Percentiles rank a stretch among this genome's conserved stretches.
These are phyloP conservation scores for Nemania abortiva DNA, from an alignment of 2,329 filamentous ascomycete genomes.

Conservation along the genomic window DNA sequence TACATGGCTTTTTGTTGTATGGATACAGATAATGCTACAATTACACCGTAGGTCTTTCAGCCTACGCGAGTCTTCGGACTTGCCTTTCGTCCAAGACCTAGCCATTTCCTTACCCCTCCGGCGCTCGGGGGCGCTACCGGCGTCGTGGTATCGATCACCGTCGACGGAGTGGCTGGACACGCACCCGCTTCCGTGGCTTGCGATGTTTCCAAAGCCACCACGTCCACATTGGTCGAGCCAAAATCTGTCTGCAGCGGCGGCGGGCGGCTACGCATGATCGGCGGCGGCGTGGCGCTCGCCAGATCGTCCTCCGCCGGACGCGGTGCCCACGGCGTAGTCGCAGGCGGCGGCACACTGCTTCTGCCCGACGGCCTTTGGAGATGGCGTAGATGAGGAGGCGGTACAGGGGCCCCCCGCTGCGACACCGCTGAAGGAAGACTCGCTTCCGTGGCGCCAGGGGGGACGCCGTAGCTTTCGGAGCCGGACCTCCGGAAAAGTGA, in stretches of 20 bases:
- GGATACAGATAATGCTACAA: conserved; percentile 26
- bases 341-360: conserved; percentile 50
- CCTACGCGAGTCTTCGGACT: conserved; percentile 44
- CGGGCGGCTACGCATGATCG: conserved; percentile 62
- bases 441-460: conserved; percentile 37
- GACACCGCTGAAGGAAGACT: conserved; percentile 40
- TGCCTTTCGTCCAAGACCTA: conserved; percentile 48
- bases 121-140: conserved; percentile 29
- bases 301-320: conserved; percentile 59
- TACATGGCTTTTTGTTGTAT: conserved; percentile 23
- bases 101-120: conserved; percentile 47
- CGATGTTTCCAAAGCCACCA: conserved; percentile 21
- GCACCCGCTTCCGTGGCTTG: conserved; percentile 21
- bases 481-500: conserved; percentile 65
- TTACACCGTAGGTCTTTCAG: conserved; percentile 31
- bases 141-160: conserved; percentile 23
- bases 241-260: conserved; percentile 27
- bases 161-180: conserved; percentile 35
- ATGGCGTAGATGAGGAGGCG: conserved; percentile 28
- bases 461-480: conserved; percentile 52
- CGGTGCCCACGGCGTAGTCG: conserved; percentile 49
- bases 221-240: neutral
- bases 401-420: conserved; percentile 15
- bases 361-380: conserved; percentile 40
- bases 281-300: conserved; percentile 66